These are phyloP conservation scores for Backusella westeae DNA, from an alignment of 192 early-diverging fungal genomes.

Conservation along the genomic window DNA sequence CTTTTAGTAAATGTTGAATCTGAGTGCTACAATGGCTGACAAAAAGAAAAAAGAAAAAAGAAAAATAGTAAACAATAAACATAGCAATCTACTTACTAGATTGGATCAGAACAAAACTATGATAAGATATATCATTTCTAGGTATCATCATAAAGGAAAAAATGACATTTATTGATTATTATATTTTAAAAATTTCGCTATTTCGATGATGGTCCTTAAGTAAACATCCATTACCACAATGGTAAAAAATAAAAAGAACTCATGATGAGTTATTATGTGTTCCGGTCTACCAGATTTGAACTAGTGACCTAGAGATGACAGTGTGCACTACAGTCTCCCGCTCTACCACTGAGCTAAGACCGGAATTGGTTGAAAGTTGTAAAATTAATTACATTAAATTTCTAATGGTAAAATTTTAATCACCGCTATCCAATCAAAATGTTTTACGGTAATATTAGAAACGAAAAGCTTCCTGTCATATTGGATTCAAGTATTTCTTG, in stretches of 20 bases:
- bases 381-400: not conserved
- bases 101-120: too few relatives aligned
- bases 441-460: too few relatives aligned
- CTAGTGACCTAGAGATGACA: slow-evolving; percentile 20
- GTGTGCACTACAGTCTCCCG: slow-evolving; percentile 61
- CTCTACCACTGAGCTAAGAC: slow-evolving; percentile 48
- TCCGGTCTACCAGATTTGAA: slow-evolving; percentile 15
- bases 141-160: too few relatives aligned
- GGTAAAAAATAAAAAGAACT: not conserved
- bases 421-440: not conserved
- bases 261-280: not conserved
- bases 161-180: too few relatives aligned
- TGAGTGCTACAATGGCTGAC: not conserved
- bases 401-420: not conserved
- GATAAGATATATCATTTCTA: too few relatives aligned
- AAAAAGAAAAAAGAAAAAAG: too few relatives aligned
- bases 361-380: not conserved
- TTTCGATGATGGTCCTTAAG: too few relatives aligned
- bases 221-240: too few relatives aligned
- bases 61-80: not conserved
- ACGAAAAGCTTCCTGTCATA: too few relatives aligned
- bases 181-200: too few relatives aligned
- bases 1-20: not conserved
- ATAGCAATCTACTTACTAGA: too few relatives aligned
- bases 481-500: too few relatives aligned